Evolutionary conservation across 495 filamentous ascomycete species (phyloP), one percentile per base, ranked within the genome.

Genomic region (Annulohypoxylon bovei): DNA sequence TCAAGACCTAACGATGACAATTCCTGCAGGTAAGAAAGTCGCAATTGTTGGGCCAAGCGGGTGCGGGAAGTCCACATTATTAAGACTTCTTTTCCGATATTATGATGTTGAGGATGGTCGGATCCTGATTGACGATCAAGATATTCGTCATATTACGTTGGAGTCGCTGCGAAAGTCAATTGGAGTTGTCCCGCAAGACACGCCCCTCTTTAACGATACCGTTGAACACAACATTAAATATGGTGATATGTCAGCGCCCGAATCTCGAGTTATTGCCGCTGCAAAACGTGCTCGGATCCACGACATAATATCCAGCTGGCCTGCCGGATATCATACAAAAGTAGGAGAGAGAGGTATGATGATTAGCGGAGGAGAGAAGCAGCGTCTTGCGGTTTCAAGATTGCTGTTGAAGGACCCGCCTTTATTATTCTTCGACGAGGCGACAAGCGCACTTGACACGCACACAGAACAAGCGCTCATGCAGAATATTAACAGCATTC

Each of bases 291-390:
- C 95, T 5, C 88, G 89, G 57, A 93, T 98, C 49, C 89, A 97
- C 77, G 89, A 97, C 20, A 92, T 91, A 49, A 89, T 99, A 57
- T 82, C 87, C 55, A 80, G 79, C 32, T 88, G 95, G 70, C 94
- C 94, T 1, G 90, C 94, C 14, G 93, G 93, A 3, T 99, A 99
- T 74, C 78, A 91, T 16, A 99, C 95, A 1, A 94, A 91, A 74
- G 95, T 99, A 9, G 95, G 95, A 16, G 95, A 99, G 83, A 85
- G 96, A 23, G 95, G 95, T 1, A 91, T 98, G 91, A 98, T 98
- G 95, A 98, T 98, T 16, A 95, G 92, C 3, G 95, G 94, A 6
- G 95, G 95, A 32, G 95, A 99, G 81, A 98, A 98, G 79, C 95
- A 99, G 76, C 88, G 95, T 4, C 80, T 99, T 30, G 95, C 96